Base-by-base conservation (phyloP, 352 stramenopile genomes). In the Globisporangium mamillatum region DNA sequence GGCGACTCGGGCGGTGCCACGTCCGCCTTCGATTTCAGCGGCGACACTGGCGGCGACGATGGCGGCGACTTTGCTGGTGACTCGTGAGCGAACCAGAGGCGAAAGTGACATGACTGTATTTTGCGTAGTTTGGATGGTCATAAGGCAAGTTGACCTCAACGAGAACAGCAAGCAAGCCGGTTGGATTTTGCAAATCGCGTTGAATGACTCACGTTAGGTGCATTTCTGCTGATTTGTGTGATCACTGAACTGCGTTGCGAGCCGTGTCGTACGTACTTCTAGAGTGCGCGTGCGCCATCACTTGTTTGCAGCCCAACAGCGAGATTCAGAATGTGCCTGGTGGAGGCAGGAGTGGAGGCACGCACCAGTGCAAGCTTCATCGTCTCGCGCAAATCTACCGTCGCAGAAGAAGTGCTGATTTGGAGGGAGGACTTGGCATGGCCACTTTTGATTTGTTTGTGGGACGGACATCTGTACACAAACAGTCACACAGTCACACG, bases 31-130 rank as follows among this genome's bases (percentile, higher is more conserved):
- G 75, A 84, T 12, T 90, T 89, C 62, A 82, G 71, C 12, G 84
- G 84, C 44, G 84, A 92, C 58, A 82, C 80, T 29, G 81, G 82
- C 16, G 74, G 71, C 20, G 73, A 83, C 62, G 71, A 66, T 16
- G 81, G 69, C 29, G 76, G 63, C 48, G 80, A 77, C 18, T 88
- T 88, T 62, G 75, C 70, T 7, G 80, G 80, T n/a, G 80, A 88
- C 44, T 86, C 80, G 61, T 88, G 61, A 78, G 29, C 24, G 27
- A n/a, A n/a, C 7, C 5, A 48, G 18, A 48, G 38, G 12, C 12
- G 14, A 7, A 20, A 20, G 38, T 4, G 4, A 48, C 12, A 18
- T 48, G 3, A 7, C 41, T 50, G 41, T 22, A 5, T 46, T 12
- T 46, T 25, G 18, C 46, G 2, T 48, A 46, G n/a, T 34, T 6